Evolutionary conservation across 1,284 basidiomycete species (phyloP).

Genomic region (Tylopilus sp.): DNA sequence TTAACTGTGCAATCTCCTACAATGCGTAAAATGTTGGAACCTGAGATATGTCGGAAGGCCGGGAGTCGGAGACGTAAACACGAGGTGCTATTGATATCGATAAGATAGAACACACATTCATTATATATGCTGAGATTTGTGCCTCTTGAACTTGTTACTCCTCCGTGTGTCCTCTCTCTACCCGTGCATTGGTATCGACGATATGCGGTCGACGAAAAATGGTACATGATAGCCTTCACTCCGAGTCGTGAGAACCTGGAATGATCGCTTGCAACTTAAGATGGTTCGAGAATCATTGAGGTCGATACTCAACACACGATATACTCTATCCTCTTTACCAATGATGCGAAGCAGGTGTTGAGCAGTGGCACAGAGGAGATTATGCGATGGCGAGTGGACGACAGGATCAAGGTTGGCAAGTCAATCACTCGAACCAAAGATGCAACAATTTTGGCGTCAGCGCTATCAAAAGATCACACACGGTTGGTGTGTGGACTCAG

Average conservation of each 20-base stretch:
- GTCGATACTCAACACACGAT: background rate
- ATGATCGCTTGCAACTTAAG: background rate
- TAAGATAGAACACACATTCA: too few species aligned
- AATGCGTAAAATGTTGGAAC: too few species aligned
- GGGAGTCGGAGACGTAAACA: too few species aligned
- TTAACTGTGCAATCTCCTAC: too few species aligned
- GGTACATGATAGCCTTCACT: background rate
- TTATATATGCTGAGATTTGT: too few species aligned
- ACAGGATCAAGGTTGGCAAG: background rate
- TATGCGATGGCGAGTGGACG: background rate
- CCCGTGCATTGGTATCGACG: too few species aligned
- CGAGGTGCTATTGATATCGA: too few species aligned
- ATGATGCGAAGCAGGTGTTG: background rate
- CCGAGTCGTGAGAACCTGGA: too few species aligned
- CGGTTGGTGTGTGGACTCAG: slow-evolving; percentile 8
- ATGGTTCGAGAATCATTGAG: background rate
- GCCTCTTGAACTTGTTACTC: too few species aligned
- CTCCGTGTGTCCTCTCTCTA: too few species aligned
- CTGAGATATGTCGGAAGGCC: too few species aligned
- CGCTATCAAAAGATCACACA: slow-evolving; percentile 1
- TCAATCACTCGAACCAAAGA: background rate
- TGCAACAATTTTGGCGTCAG: background rate
- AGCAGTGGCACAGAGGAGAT: background rate
- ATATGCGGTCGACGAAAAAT: background rate
- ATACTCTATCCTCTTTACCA: background rate